phyloP scores from a whole-genome alignment of 2,329 filamentous ascomycete species.

The Penicillium sp. region DNA sequence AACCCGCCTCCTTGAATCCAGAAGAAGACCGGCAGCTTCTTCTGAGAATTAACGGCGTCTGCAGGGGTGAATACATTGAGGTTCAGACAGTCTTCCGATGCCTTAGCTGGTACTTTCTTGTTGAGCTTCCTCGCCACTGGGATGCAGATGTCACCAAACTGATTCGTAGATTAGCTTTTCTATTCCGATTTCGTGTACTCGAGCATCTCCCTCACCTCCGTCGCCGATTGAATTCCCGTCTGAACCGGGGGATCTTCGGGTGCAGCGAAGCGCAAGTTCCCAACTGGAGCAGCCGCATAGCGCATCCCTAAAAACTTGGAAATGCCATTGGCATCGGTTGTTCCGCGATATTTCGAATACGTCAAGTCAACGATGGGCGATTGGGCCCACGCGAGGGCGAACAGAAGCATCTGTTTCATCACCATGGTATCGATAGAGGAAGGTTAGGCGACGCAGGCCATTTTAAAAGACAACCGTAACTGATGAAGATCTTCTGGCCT shows the following conservation, averaged over 20 bases:
- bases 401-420: conserved; percentile 13
- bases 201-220: conserved; percentile 41
- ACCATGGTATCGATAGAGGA: conserved; percentile 9
- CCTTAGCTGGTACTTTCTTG: conserved; percentile 48
- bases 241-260: conserved; percentile 56
- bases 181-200: neutral
- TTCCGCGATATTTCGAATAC: conserved; percentile 62
- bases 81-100: conserved; percentile 41
- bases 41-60: conserved; percentile 34
- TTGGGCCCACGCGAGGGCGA: conserved; percentile 20
- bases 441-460: neutral
- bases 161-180: neutral
- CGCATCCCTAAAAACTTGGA: conserved; percentile 69
- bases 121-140: conserved; percentile 57
- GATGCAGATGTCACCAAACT: conserved; percentile 49
- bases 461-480: neutral
- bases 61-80: conserved; percentile 40
- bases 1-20: conserved; percentile 60
- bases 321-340: conserved; percentile 51
- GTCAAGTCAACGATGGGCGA: conserved; percentile 52
- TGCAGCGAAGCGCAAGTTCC: conserved; percentile 59
- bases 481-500: neutral
- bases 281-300: conserved; percentile 65
- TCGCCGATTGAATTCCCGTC: conserved; percentile 48
- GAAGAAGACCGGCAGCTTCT: conserved; percentile 57